phyloP scores from a whole-genome alignment of 768 basidiomycete genomes.

The Russula sp. region DNA sequence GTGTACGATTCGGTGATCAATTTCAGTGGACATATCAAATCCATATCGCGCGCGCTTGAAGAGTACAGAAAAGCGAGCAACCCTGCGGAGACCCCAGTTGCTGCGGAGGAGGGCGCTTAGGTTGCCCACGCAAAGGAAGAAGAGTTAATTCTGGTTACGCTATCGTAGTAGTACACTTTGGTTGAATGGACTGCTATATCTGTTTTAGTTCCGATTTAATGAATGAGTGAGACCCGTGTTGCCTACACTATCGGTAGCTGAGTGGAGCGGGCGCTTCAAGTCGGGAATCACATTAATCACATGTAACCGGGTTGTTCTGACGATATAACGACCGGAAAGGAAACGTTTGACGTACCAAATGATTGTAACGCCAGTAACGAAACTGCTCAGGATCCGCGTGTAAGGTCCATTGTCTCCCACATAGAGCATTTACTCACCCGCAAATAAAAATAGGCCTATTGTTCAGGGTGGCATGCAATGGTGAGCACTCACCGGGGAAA shows the following conservation, averaged over 20 bases:
- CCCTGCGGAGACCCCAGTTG: background rate
- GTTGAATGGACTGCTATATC: background rate
- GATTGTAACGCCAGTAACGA: conserved; percentile 57
- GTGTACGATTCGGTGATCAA: conserved; percentile 54
- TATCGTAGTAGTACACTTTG: background rate
- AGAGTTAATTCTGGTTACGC: background rate
- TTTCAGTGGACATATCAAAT: conserved; percentile 58
- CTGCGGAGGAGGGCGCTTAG: background rate
- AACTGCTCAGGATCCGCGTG: conserved; percentile 65
- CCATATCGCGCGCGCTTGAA: conserved; percentile 60
- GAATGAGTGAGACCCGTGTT: background rate
- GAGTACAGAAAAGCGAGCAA: conserved; percentile 41
- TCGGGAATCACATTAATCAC: conserved; percentile 15
- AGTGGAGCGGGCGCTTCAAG: background rate
- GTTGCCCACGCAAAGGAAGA: background rate
- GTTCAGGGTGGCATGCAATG: conserved; percentile 93
- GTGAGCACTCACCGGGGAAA: conserved; percentile 39
- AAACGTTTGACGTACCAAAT: conserved; percentile 14
- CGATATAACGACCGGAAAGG: background rate
- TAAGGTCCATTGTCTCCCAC: conserved; percentile 38
- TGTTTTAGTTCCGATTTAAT: background rate
- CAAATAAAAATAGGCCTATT: conserved; percentile 53
- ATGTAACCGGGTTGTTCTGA: background rate
- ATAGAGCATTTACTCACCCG: background rate
- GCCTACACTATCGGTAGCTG: no score